These are phyloP conservation scores for Tetrapisispora taiwanensis DNA, from an alignment of 805 yeast species.

Conservation along the genomic window DNA sequence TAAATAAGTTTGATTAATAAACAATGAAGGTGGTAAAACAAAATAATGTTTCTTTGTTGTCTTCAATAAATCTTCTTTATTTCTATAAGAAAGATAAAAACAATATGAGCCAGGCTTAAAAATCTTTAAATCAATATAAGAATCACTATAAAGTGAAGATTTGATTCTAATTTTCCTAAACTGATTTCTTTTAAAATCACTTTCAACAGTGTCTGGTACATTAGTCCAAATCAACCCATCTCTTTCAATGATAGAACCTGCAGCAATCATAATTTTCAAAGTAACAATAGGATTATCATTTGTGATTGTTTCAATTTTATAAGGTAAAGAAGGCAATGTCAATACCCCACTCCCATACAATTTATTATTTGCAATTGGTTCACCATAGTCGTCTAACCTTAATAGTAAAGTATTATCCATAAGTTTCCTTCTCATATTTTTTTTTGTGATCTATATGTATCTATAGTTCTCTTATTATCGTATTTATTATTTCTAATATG, in stretches of 20 bases:
- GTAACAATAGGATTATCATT: slow-evolving; percentile 34
- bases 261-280: slow-evolving; percentile 56
- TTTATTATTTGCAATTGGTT: slow-evolving; percentile 22
- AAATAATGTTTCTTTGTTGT: slow-evolving; percentile 59
- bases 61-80: slow-evolving; percentile 26
- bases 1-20: slow-evolving; percentile 43
- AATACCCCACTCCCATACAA: slow-evolving; percentile 31
- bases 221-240: slow-evolving; percentile 69
- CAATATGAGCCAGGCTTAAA: slow-evolving; percentile 70
- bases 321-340: slow-evolving; percentile 32
- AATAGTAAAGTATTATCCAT: slow-evolving; percentile 27
- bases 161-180: slow-evolving; percentile 43
- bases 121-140: slow-evolving; percentile 49
- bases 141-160: slow-evolving; percentile 56
- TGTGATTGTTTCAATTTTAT: slow-evolving; percentile 25
- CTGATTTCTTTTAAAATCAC: slow-evolving; percentile 44
- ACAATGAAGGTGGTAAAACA: slow-evolving; percentile 69
- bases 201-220: slow-evolving; percentile 40
- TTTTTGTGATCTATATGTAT: no score
- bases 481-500: no score
- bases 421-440: neutral
- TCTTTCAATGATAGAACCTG: slow-evolving; percentile 64
- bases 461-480: no score
- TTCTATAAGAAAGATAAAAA: slow-evolving; percentile 55
- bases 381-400: slow-evolving; percentile 29